Conservation (phyloP, 805 yeast genomes). For the Vanderwaltozyma tropicalis region DNA sequence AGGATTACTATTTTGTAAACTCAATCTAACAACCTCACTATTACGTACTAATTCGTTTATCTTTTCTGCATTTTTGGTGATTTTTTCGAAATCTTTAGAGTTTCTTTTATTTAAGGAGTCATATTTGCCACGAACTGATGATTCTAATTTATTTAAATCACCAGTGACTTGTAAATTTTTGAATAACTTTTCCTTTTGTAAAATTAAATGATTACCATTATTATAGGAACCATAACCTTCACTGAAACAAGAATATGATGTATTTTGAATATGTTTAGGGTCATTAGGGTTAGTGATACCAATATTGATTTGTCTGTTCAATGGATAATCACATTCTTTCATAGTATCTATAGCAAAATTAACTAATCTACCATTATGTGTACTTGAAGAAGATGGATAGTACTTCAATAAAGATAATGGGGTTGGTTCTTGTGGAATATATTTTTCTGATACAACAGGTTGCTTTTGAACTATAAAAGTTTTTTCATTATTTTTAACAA, state of each 20-base stretch:
- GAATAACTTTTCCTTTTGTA: constrained; percentile 18
- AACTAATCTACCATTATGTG: constrained; percentile 12
- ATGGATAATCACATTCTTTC: constrained; percentile 18
- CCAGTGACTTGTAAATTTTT: constrained; percentile 12
- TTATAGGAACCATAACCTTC: constrained; percentile 63
- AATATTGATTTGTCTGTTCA: constrained; percentile 15
- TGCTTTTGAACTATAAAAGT: too few relatives aligned
- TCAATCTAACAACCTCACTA: constrained; percentile 16
- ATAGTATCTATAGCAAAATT: constrained; percentile 15
- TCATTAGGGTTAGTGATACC: constrained; percentile 6
- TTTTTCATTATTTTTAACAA: too few relatives aligned
- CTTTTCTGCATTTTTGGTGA: constrained; percentile 13
- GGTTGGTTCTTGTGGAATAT: constrained; percentile 18
- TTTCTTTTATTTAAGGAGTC: constrained; percentile 5
- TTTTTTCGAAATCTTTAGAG: constrained; percentile 7
- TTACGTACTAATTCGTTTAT: constrained; percentile 11
- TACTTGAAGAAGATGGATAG: constrained; percentile 13
- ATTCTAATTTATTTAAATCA: constrained; percentile 8
- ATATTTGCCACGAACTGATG: constrained; percentile 18
- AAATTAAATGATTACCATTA: constrained; percentile 38
- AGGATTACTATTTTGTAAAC: constrained; percentile 13
- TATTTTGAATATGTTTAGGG: constrained; percentile 7
- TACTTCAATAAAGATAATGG: constrained; percentile 18
- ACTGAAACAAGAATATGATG: constrained; percentile 33
- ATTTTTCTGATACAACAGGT: too few relatives aligned